Base-by-base conservation (phyloP, 345 rosid species). In the Angophora floribunda region DNA sequence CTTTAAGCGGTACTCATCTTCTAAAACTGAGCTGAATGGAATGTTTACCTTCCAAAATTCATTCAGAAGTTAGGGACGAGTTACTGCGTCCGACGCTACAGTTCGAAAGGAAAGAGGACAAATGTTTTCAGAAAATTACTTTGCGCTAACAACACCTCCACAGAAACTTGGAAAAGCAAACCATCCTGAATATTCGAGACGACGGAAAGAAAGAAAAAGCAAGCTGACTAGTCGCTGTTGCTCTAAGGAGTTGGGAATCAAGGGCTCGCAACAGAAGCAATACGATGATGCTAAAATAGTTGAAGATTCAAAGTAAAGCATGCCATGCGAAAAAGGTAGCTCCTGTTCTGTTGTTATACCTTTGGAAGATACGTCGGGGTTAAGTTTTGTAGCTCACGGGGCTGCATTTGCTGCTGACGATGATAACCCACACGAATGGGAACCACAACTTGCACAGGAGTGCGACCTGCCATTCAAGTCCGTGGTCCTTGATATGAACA, bases 381-480 rank as follows among this genome's bases (percentile, higher is more conserved):
- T 91, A 92, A 2, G 96, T 87, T 89, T 89, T 91, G 89, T 89
- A 87, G 1, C 88, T 85, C 30, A 92, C 92, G 45, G 95, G 98
- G 87, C 87, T 95, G 96, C 99, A 96, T 92, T 94, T 95, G 85
- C 28, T 65, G 92, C 12, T 89, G 52, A 92, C 53, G 55, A 86
- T 50, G 89, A 95, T 88, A 53, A 91, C 7, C 98, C 97, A 97
- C 26, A 87, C 3, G 90, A 94, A 92, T 26, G 94, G 84, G 91
- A 97, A 95, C 79, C 87, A 93, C 13, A 93, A 89, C 91, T 97
- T 97, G 86, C 98, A 97, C 2, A 91, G 59, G 82, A 96, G 89
- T 45, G 96, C 98, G 24, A 96, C 92, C 63, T 92, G 45, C 99
- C 99, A 97, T 22, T 89, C 88, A 36, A 87, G 78, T n/a, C 95